These are phyloP conservation scores for Naganishia vishniacii DNA, from an alignment of 768 basidiomycete species.

Conservation along the genomic window DNA sequence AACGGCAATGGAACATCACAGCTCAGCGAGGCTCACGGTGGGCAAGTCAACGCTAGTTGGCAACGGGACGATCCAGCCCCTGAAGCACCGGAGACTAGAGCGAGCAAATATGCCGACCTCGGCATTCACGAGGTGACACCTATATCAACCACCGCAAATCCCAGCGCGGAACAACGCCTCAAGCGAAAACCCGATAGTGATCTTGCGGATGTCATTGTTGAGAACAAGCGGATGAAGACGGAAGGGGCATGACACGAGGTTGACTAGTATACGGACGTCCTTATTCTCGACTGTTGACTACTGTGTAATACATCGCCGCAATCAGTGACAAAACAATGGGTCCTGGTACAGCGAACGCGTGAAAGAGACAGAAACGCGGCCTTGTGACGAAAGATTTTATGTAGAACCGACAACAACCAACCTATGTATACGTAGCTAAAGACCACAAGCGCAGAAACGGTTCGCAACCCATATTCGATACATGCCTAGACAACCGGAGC, in stretches of 20 bases:
- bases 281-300: no score
- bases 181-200: slow-evolving; percentile 13
- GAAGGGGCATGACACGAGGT: neutral
- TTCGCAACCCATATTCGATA: neutral
- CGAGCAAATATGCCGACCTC: neutral
- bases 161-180: neutral
- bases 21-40: neutral
- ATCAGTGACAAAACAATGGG: no score
- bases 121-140: neutral
- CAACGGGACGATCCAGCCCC: neutral
- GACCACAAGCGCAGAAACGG: no score
- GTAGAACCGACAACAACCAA: no score
- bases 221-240: neutral
- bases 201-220: neutral
- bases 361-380: neutral
- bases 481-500: neutral
- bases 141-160: no score
- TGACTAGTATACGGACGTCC: no score
- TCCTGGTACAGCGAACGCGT: no score
- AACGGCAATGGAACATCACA: neutral
- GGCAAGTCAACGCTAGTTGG: neutral
- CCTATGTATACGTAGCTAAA: no score
- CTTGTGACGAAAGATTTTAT: no score
- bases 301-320: no score
- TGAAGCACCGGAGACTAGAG: neutral